A percentile compares a stretch with the other conserved stretches of the same genome.
phyloP scores from a whole-genome alignment of 257 asterid species.

The Salvia splendens region DNA sequence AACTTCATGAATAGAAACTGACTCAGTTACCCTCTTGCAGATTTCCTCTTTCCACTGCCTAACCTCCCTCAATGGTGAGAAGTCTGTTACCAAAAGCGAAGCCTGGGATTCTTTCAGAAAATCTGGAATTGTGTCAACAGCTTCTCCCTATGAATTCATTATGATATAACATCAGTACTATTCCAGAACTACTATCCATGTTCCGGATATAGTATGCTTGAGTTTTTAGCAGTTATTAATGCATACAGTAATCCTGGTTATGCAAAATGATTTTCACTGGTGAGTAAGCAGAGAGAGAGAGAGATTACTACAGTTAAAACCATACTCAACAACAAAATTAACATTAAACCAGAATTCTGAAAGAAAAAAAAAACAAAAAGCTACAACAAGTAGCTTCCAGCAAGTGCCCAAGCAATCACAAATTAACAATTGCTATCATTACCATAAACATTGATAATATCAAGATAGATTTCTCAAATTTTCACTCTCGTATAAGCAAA shows the following conservation, averaged over 20 bases:
- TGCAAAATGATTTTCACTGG: too few species aligned
- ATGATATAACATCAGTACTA: conserved; percentile 18
- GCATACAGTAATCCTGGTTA: too few species aligned
- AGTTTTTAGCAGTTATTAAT: too few species aligned
- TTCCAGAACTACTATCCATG: background rate
- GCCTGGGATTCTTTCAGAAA: conserved; percentile 81
- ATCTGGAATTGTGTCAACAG: conserved; percentile 71
- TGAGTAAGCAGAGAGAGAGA: too few species aligned
- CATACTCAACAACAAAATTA: too few species aligned
- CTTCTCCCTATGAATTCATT: conserved; percentile 67
- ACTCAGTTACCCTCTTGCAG: conserved; percentile 53
- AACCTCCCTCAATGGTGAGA: conserved; percentile 89
- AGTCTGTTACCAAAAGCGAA: conserved; percentile 91
- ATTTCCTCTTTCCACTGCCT: conserved; percentile 74
- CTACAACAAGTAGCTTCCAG: conserved; percentile 5
- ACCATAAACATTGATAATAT: background rate
- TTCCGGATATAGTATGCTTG: background rate
- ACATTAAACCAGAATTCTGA: background rate
- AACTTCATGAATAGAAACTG: conserved; percentile 80
- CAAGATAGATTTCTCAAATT: background rate
- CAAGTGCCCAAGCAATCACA: background rate
- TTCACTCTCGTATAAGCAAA: conserved; percentile 5
- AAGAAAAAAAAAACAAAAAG: background rate
- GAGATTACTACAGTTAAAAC: too few species aligned
- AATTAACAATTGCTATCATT: background rate